Evolutionary conservation across 805 yeast species (phyloP).

Genomic region (Scheffersomyces ergatensis): DNA sequence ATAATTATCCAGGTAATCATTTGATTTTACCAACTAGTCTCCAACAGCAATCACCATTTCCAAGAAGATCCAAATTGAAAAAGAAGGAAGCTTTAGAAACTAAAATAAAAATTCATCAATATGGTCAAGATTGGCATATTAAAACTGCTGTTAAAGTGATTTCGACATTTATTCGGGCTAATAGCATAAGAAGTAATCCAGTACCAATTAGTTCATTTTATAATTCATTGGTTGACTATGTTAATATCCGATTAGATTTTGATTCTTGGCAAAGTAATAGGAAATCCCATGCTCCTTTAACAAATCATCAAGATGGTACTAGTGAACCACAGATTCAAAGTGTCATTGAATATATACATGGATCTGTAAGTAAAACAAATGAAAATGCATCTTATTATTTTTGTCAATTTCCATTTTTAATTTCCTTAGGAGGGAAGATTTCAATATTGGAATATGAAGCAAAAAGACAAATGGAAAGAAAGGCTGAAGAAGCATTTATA

Average conservation of each 20-base stretch:
- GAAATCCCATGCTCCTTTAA: constrained; percentile 8
- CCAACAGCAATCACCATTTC: constrained; percentile 4
- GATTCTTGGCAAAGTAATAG: constrained; percentile 70
- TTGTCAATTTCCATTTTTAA: constrained; percentile 80
- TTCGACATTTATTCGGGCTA: constrained; percentile 55
- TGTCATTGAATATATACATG: constrained; percentile 49
- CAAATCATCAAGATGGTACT: constrained; percentile 1
- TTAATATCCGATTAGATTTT: constrained; percentile 75
- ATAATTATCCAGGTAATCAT: neutral
- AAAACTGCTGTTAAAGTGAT: constrained; percentile 61
- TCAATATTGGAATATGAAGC: constrained; percentile 81
- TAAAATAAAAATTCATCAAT: constrained; percentile 53
- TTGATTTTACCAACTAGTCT: constrained; percentile 8
- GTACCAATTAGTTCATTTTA: constrained; percentile 53
- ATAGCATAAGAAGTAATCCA: constrained; percentile 28
- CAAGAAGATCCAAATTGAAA: constrained; percentile 5
- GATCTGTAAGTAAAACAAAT: constrained; percentile 24
- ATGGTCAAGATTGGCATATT: constrained; percentile 82
- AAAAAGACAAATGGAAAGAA: constrained; percentile 73
- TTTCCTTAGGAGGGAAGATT: constrained; percentile 81
- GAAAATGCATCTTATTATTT: constrained; percentile 48
- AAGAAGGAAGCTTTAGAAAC: constrained; percentile 13
- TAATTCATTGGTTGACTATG: constrained; percentile 77
- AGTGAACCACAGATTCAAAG: constrained; percentile 32
- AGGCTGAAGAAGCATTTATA: constrained; percentile 87